These are phyloP conservation scores for Rhodofomes roseus DNA, from an alignment of 1,284 basidiomycete species.

Conservation along the genomic window DNA sequence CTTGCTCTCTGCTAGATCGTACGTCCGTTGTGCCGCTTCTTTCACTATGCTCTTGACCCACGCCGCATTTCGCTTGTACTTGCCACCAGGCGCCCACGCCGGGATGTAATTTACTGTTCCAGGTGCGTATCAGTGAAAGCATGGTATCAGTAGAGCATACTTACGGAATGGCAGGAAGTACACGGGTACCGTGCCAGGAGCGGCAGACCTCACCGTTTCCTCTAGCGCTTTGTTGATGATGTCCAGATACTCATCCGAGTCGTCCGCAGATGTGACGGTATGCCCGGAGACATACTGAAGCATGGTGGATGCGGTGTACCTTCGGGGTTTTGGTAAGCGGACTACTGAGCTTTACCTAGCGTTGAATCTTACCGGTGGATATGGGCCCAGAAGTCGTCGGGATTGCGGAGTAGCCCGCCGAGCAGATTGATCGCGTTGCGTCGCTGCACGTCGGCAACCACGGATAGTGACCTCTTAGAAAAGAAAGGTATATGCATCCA, in stretches of 20 bases:
- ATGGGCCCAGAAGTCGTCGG: neutral
- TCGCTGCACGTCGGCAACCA: conserved; percentile 9
- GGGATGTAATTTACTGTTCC: neutral
- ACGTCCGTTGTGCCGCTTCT: conserved; percentile 6
- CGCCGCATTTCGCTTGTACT: neutral
- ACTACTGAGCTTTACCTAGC: too few species aligned
- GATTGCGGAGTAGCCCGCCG: neutral
- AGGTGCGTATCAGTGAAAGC: too few species aligned
- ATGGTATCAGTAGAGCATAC: conserved; percentile 4
- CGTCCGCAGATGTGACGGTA: conserved; percentile 23
- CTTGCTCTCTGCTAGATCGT: conserved; percentile 38
- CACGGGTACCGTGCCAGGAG: conserved; percentile 47
- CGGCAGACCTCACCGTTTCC: conserved; percentile 43
- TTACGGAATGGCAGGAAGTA: conserved; percentile 50
- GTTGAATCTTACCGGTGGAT: neutral
- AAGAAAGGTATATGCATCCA: conserved; percentile 28
- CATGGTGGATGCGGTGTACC: conserved; percentile 19
- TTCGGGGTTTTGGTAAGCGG: neutral
- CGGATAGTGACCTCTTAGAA: conserved; percentile 14
- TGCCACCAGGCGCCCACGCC: neutral
- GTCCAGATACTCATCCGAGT: conserved; percentile 20
- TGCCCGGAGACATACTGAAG: conserved; percentile 25
- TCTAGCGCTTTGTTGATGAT: conserved; percentile 44
- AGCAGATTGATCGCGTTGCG: neutral
- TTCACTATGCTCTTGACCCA: conserved; percentile 18